These are phyloP conservation scores for Aspergillus incahuasiensis DNA, from an alignment of 495 filamentous ascomycete genomes.

Conservation along the genomic window DNA sequence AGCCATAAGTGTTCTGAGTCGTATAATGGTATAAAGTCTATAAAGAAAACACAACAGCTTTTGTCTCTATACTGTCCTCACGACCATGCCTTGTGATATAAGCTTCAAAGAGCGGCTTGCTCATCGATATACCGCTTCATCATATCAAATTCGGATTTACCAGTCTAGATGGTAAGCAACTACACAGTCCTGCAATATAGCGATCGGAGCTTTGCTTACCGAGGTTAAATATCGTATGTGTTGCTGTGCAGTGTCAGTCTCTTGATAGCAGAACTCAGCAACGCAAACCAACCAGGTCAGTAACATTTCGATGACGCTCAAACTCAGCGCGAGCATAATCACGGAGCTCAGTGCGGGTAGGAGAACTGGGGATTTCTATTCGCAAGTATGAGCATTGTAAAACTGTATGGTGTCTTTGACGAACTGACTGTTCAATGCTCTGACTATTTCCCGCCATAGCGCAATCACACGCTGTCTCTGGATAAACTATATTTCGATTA, in stretches of 20 bases:
- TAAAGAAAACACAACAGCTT: too few species aligned
- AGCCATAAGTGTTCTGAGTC: neutral
- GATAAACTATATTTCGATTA: constrained; percentile 34
- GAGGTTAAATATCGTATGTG: constrained; percentile 61
- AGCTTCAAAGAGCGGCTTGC: constrained; percentile 26
- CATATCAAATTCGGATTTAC: constrained; percentile 57
- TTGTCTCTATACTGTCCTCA: neutral
- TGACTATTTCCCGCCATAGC: constrained; percentile 38
- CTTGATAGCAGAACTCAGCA: neutral
- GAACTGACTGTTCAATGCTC: constrained; percentile 35
- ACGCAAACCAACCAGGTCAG: constrained; percentile 55
- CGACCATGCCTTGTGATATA: neutral
- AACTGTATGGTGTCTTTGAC: neutral
- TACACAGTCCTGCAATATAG: neutral
- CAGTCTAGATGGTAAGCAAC: constrained; percentile 32
- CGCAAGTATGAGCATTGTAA: neutral
- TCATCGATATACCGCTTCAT: constrained; percentile 55
- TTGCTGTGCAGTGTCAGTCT: constrained; percentile 25
- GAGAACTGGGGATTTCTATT: constrained; percentile 38
- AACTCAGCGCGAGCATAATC: constrained; percentile 73
- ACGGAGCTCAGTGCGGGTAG: constrained; percentile 60
- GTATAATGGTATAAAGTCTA: too few species aligned
- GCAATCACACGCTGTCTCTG: constrained; percentile 37
- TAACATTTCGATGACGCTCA: constrained; percentile 63
- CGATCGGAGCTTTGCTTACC: constrained; percentile 22